Base-by-base conservation (phyloP, 1,139 yeast species). In the Candida sp. region DNA sequence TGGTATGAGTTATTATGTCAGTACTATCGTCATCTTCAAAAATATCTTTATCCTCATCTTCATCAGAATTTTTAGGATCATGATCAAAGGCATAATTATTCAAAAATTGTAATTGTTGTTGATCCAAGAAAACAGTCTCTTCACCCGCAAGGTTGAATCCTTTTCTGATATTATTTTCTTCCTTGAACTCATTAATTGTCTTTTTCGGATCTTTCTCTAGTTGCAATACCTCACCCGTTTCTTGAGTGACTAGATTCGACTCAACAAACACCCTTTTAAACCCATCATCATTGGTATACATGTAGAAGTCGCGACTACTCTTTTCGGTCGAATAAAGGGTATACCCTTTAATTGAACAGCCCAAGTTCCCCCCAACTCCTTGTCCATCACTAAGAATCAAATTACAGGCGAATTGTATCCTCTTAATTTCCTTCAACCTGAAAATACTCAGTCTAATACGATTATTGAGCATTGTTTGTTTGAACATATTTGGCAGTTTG, bases 331-430 rank as follows among this genome's bases (percentile, higher is more conserved):
- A 68, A 50, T 75, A 78, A n/a, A 87, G 68, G 0, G 85, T 66
- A 54, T 82, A 87, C 0, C 96, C 97, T 52, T 78, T 80, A 1
- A 90, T 70, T 0, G 89, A 84, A 41, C 93, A 77, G 0, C 75
- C 73, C 12, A 89, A 50, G 1, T 68, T 64, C 2, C 82, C 80
- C 49, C 63, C 68, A 6, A 61, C 44, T 0, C 52, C 57, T 1
- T 58, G 50, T 5, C 71, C 72, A 51, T 73, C 77, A 47, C 77
- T 68, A 11, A 73, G 55, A 4, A 73, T 56, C 41, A 73, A 56
- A n/a, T 82, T 77, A 50, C 88, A 80, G 9, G 79, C 73, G 55
- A 87, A 86, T 38, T 75, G 77, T 3, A 83, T 74, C 41, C 96
- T 66, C 45, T 78, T 77, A 7, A 86, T 73, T 47, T 83, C 85